Evolutionary conservation across 805 yeast genomes (phyloP).

Genomic region (Metschnikowia cerradonensis): DNA sequence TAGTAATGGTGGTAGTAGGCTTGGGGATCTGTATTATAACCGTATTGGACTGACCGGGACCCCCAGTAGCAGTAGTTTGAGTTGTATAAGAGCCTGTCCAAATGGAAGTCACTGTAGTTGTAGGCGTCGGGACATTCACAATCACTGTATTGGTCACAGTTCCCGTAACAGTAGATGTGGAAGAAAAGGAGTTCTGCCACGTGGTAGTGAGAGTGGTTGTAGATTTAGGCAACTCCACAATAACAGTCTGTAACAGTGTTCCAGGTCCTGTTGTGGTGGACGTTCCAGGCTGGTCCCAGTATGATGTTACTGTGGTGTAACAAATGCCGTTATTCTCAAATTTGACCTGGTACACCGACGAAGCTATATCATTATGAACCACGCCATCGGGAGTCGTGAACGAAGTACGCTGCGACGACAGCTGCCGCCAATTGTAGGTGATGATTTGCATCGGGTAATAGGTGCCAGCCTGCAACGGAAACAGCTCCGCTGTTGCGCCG

Average conservation of each 20-base stretch:
- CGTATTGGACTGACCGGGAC: background rate
- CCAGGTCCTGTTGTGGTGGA: constrained; percentile 4
- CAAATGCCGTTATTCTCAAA: background rate
- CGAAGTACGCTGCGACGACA: background rate
- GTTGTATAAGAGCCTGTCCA: constrained; percentile 8
- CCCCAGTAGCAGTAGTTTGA: too few species aligned
- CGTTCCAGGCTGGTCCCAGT: background rate
- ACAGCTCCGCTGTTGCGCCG: background rate
- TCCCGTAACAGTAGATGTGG: background rate
- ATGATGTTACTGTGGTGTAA: background rate
- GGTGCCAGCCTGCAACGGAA: background rate
- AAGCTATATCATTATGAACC: constrained; percentile 1
- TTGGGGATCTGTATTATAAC: constrained; percentile 17
- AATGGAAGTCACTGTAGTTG: constrained; percentile 8
- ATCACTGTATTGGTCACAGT: constrained; percentile 4
- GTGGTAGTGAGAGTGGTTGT: constrained; percentile 14
- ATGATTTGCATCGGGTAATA: constrained; percentile 3
- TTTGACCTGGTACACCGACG: constrained; percentile 3
- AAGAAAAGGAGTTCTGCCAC: constrained; percentile 11
- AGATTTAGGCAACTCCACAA: constrained; percentile 18
- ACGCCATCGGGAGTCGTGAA: constrained; percentile 2
- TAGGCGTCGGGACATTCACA: constrained; percentile 11
- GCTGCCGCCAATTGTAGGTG: constrained; percentile 1
- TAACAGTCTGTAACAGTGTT: background rate
- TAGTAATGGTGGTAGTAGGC: constrained; percentile 14